Base-by-base conservation (phyloP, 257 asterid genomes). In the Solanum tacnaense region DNA sequence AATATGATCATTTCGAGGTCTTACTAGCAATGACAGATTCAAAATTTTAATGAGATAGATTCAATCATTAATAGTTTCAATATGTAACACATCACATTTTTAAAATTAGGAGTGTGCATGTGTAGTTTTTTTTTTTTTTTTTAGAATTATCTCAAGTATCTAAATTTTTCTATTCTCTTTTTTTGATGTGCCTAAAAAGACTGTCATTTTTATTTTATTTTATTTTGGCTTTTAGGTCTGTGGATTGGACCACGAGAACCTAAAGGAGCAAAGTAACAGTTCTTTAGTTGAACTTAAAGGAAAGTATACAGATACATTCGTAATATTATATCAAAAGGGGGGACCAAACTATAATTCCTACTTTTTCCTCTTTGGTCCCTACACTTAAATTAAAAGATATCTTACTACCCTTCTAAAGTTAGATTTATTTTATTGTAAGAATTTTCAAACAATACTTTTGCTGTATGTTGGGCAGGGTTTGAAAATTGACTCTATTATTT, bases 271-370 rank as follows among this genome's bases (percentile, higher is more conserved):
- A 35, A 23, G 79, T 85, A 79, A 84, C 11, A 35, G 9, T 78
- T 49, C 25, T 86, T 84, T 62, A 76, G 87, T 84, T 71, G 84
- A 86, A 76, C 41, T 78, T 29, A 88, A 86, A 87, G 85, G 70
- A 83, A 73, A 83, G 72, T 86, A 88, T 87, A 27, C 44, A 31
- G 56, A 20, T 16, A 82, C 29, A 36, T 35, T 36, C 52, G 31
- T 36, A 74, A 74, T 11, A 10, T 36, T 74, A n/a, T 39, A 38
- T 82, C 68, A 23, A 82, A 82, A 49, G 1, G 2, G 12, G 85
- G 86, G 86, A 82, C 70, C 86, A 82, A 82, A 31, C 29, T 27
- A 81, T 32, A 81, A 27, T 81, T 16, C 12, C 7, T 49, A 46
- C 10, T 44, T 29, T 78, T 27, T 9, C 1, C 70, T 81, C 29